Percentiles rank a stretch among this genome's conserved stretches.
Conservation (phyloP, 1,139 yeast species). For the Dujonia santamariae region DNA sequence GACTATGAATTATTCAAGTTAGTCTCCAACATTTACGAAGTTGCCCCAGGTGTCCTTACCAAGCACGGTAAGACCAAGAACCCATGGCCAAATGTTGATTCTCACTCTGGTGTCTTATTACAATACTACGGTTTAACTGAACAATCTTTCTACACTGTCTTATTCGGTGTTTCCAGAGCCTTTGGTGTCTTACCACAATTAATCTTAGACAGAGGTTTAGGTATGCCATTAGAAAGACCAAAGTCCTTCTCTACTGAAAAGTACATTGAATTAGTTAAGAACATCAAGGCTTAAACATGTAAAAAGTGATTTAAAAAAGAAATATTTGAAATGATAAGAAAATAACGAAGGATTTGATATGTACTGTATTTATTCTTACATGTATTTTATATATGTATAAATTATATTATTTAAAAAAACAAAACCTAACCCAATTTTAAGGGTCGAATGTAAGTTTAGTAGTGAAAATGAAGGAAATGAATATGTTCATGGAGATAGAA, state of each 20-base stretch:
- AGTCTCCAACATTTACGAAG: constrained; percentile 87
- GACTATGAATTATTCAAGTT: constrained; percentile 89
- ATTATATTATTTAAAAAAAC: constrained; percentile 1
- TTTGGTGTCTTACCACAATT: constrained; percentile 96
- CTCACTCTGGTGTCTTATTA: constrained; percentile 94
- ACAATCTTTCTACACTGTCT: constrained; percentile 94
- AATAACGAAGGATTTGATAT: constrained; percentile 2
- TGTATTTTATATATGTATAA: constrained; percentile 3
- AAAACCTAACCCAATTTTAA: too few species aligned
- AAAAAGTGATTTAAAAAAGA: too few species aligned
- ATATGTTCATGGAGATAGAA: too few species aligned
- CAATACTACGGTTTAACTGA: constrained; percentile 97
- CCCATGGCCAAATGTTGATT: constrained; percentile 99
- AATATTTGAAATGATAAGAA: neutral
- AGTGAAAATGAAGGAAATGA: too few species aligned
- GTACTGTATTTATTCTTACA: constrained; percentile 4
- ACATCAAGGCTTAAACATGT: constrained; percentile 28
- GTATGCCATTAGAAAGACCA: constrained; percentile 96
- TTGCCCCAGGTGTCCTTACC: constrained; percentile 92
- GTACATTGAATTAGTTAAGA: constrained; percentile 60
- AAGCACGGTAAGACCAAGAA: constrained; percentile 98
- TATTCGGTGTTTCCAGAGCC: constrained; percentile 98
- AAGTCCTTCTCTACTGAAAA: constrained; percentile 84
- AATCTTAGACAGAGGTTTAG: constrained; percentile 94
- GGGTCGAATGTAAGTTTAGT: too few species aligned